Evolutionary conservation across 2,329 filamentous ascomycete species (phyloP).

Genomic region (Nemania sp.): DNA sequence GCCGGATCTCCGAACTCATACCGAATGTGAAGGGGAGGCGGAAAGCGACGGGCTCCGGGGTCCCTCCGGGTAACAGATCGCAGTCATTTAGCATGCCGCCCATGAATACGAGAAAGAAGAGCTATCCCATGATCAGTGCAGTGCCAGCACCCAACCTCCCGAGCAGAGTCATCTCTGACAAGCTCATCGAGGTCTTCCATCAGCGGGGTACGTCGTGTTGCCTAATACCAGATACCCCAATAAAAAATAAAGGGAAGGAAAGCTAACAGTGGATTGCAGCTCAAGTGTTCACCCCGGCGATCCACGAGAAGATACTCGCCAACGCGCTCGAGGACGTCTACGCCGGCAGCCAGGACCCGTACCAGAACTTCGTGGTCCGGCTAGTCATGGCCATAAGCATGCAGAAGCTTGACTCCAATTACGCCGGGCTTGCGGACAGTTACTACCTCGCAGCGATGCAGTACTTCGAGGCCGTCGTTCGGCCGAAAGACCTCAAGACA

Average conservation of each 20-base stretch:
- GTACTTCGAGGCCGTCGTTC: slow-evolving; percentile 83
- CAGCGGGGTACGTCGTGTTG: slow-evolving; percentile 72
- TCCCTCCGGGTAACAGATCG: slow-evolving; percentile 64
- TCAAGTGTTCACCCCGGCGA: slow-evolving; percentile 85
- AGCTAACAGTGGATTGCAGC: slow-evolving; percentile 63
- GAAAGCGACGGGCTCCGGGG: slow-evolving; percentile 52
- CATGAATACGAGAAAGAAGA: slow-evolving; percentile 74
- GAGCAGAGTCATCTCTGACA: slow-evolving; percentile 77
- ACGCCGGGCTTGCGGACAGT: slow-evolving; percentile 92
- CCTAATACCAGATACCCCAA: slow-evolving; percentile 5
- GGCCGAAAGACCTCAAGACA: slow-evolving; percentile 89
- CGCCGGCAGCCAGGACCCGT: slow-evolving; percentile 78
- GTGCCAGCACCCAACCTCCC: slow-evolving; percentile 83
- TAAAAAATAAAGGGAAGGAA: slow-evolving; percentile 28
- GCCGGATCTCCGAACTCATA: slow-evolving; percentile 91
- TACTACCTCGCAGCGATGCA: slow-evolving; percentile 93
- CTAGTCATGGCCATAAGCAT: slow-evolving; percentile 96
- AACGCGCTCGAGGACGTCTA: slow-evolving; percentile 85
- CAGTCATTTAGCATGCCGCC: slow-evolving; percentile 69
- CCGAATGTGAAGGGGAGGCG: slow-evolving; percentile 75
- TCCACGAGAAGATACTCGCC: slow-evolving; percentile 85
- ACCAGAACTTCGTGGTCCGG: slow-evolving; percentile 87
- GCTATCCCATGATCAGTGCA: slow-evolving; percentile 90
- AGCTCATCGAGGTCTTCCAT: slow-evolving; percentile 85
- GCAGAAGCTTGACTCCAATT: slow-evolving; percentile 89